These are phyloP conservation scores for Sclerotinia borealis DNA, from an alignment of 2,329 filamentous ascomycete species.

Conservation along the genomic window DNA sequence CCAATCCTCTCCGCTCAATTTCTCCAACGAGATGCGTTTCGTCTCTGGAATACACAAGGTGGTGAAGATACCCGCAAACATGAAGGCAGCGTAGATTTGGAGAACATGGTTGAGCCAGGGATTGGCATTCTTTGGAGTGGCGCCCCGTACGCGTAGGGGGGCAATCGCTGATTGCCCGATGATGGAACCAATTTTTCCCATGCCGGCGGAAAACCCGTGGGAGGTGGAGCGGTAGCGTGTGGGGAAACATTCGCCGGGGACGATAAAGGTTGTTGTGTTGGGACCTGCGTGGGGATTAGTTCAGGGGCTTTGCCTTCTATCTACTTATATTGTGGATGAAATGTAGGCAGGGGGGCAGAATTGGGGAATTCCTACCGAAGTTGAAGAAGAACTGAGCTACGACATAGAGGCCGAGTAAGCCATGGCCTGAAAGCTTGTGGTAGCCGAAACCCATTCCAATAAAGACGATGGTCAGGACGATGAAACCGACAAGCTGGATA, in stretches of 20 bases:
- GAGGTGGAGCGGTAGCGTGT: conserved; percentile 33
- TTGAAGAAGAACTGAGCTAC: conserved; percentile 63
- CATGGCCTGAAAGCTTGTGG: conserved; percentile 41
- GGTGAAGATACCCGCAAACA: conserved; percentile 64
- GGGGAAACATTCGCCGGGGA: conserved; percentile 35
- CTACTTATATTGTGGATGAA: too few relatives aligned
- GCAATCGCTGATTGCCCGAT: conserved; percentile 47
- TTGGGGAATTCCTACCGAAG: conserved; percentile 36
- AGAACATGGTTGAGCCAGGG: conserved; percentile 65
- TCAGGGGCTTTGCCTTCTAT: not conserved
- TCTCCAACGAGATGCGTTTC: conserved; percentile 67
- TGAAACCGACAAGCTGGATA: conserved; percentile 61
- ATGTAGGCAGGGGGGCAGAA: not conserved
- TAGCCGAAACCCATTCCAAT: conserved; percentile 57
- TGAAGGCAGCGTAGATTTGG: conserved; percentile 74
- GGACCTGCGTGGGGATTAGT: conserved; percentile 15
- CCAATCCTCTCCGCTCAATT: conserved; percentile 59
- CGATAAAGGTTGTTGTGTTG: conserved; percentile 35
- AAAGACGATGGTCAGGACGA: conserved; percentile 56
- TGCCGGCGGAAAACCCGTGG: conserved; percentile 34
- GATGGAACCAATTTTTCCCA: conserved; percentile 34
- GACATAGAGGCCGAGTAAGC: conserved; percentile 57
- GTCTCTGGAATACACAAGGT: conserved; percentile 72
- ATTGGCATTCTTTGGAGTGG: conserved; percentile 14
- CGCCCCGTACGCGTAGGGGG: conserved; percentile 43